Base-by-base conservation (phyloP, 2,329 filamentous ascomycete genomes). In the Septoria petroselini region DNA sequence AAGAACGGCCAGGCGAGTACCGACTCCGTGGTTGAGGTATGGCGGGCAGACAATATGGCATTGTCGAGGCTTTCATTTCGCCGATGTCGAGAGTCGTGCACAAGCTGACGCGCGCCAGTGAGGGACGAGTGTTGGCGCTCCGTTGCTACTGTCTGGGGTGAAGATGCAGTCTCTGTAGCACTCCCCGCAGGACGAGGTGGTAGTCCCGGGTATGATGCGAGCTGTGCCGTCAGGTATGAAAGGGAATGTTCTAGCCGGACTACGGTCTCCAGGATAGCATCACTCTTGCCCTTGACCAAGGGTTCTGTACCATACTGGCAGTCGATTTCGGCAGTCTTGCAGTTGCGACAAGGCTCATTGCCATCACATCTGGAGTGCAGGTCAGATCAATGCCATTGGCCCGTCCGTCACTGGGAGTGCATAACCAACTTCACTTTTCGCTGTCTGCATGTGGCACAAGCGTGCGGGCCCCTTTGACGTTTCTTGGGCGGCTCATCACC, bases 1-100 rank as follows among this genome's bases (percentile, higher is more conserved):
- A 53, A 50, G 33, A 50, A 50, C 2, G 35, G 41, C 51, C 51
- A 53, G 1, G 51, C 51, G 3, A 53, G 51, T 9, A 53, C 51
- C 4, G 47, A 45, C 17, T 53, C 51, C 6, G 51, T 53, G 1
- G 51, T 53, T 7, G 51, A 53, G 1, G 47, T 47, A 25, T 53
- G 51, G n/a, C 49, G 41, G n/a, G 51, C 37, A 12, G 51, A 50
- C n/a, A 53, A 30, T 1, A 46, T 27, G 3, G 51, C 51, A 40
- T 53, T 53, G 15, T 53, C 47, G 11, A 53, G 42, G 41, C 46
- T 53, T 11, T 52, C 49, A 18, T 46, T 41, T n/a, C 50, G 23
- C 11, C 40, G 45, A 31, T 40, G 44, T 27, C 50, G 43, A n/a
- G 21, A 14, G 17, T 48, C 40, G 34, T 48, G 50, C 5, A 52